Evolutionary conservation across 2,329 filamentous ascomycete genomes (phyloP).

Genomic region (Chalara sp.): DNA sequence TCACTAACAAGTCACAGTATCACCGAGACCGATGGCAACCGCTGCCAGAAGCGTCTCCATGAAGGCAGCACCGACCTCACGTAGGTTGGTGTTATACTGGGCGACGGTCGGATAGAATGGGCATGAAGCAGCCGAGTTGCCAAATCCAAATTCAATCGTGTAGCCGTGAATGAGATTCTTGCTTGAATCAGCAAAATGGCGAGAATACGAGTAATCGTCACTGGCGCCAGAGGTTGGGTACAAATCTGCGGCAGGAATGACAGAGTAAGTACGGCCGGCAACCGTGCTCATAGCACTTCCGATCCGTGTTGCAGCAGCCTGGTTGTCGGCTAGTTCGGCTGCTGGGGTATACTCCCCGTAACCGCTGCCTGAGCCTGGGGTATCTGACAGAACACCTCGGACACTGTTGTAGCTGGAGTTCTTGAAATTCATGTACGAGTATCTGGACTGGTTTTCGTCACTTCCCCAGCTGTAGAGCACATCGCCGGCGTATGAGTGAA

Average conservation of each 20-base stretch:
- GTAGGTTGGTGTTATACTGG: constrained; percentile 37
- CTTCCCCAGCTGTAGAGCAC: constrained; percentile 53
- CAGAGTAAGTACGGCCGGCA: constrained; percentile 30
- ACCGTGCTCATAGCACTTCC: constrained; percentile 33
- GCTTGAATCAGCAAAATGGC: constrained; percentile 33
- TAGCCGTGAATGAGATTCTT: constrained; percentile 35
- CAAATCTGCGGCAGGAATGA: constrained; percentile 33
- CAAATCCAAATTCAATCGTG: constrained; percentile 42
- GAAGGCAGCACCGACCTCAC: constrained; percentile 38
- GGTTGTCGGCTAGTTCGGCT: constrained; percentile 31
- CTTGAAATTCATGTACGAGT: constrained; percentile 41
- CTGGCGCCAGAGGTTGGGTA: constrained; percentile 40
- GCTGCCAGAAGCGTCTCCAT: constrained; percentile 37
- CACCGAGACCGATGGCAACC: constrained; percentile 7
- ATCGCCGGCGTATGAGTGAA: constrained; percentile 47
- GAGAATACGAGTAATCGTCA: constrained; percentile 40
- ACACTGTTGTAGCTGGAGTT: constrained; percentile 45
- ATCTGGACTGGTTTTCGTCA: constrained; percentile 42
- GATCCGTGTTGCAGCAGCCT: constrained; percentile 29
- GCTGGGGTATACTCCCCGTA: constrained; percentile 40
- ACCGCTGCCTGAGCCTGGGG: constrained; percentile 21
- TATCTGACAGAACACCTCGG: constrained; percentile 39
- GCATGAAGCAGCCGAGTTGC: constrained; percentile 15
- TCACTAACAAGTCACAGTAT: background rate
- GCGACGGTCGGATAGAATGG: constrained; percentile 39